phyloP scores from a whole-genome alignment of 2,329 filamentous ascomycete species.

The Cordyceps javanica region DNA sequence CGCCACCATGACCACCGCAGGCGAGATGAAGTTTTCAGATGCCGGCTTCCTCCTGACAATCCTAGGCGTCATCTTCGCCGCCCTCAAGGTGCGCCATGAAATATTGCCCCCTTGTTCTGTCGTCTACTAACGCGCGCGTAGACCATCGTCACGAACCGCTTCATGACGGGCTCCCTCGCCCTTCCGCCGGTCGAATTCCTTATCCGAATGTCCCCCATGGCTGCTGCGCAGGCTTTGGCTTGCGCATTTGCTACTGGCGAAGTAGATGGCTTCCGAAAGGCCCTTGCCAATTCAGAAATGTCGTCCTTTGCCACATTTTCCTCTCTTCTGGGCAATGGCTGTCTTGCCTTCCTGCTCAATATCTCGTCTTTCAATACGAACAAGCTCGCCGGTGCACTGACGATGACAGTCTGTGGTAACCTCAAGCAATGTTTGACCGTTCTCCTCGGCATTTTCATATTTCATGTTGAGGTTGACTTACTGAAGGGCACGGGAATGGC shows the following conservation, averaged over 20 bases:
- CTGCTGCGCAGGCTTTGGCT: slow-evolving; percentile 47
- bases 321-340: slow-evolving; percentile 44
- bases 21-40: slow-evolving; percentile 57
- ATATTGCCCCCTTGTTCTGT: background rate
- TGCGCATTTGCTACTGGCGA: slow-evolving; percentile 50
- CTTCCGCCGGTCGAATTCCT: slow-evolving; percentile 55
- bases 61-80: slow-evolving; percentile 47
- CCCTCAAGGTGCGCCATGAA: slow-evolving; percentile 42
- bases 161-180: slow-evolving; percentile 55
- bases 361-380: slow-evolving; percentile 53
- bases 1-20: slow-evolving; percentile 53
- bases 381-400: slow-evolving; percentile 50
- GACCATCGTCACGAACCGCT: slow-evolving; percentile 57
- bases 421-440: slow-evolving; percentile 54
- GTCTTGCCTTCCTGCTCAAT: slow-evolving; percentile 50
- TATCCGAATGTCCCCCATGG: slow-evolving; percentile 57
- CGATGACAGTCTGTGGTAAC: slow-evolving; percentile 55
- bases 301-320: slow-evolving; percentile 32
- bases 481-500: slow-evolving; percentile 52
- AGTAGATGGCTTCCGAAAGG: slow-evolving; percentile 34
- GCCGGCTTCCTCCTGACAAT: slow-evolving; percentile 50
- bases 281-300: slow-evolving; percentile 29
- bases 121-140: slow-evolving; percentile 20
- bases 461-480: slow-evolving; percentile 43
- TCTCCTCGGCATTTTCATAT: slow-evolving; percentile 46